These are phyloP conservation scores for Botrytis aclada DNA, from an alignment of 2,329 filamentous ascomycete genomes.

Conservation along the genomic window DNA sequence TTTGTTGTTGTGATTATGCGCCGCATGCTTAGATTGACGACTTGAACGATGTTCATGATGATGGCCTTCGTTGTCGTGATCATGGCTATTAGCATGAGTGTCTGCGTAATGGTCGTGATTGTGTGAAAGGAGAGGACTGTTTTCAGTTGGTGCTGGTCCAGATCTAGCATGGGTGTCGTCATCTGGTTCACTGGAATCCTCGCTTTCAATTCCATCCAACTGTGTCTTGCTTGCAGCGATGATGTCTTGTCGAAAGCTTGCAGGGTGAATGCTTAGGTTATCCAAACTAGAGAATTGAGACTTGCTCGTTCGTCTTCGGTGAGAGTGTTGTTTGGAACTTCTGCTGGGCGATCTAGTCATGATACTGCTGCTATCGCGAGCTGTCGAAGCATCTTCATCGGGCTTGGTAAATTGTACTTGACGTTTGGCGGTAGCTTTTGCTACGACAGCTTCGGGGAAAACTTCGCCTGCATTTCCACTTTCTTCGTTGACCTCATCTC, in stretches of 20 bases:
- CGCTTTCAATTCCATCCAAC: slow-evolving; percentile 55
- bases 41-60: slow-evolving; percentile 22
- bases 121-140: slow-evolving; percentile 30
- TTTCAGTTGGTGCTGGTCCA: slow-evolving; percentile 41
- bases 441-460: slow-evolving; percentile 60
- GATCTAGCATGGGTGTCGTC: slow-evolving; percentile 28
- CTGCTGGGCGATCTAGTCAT: slow-evolving; percentile 26
- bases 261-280: slow-evolving; percentile 79
- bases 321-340: slow-evolving; percentile 24
- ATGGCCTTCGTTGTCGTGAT: slow-evolving; percentile 20
- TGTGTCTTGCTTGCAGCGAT: slow-evolving; percentile 74
- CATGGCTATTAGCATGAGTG: slow-evolving; percentile 20
- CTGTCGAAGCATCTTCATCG: slow-evolving; percentile 33
- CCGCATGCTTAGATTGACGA: slow-evolving; percentile 51
- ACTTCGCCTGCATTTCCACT: slow-evolving; percentile 58
- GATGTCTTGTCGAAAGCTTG: slow-evolving; percentile 87
- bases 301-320: slow-evolving; percentile 35
- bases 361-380: slow-evolving; percentile 23
- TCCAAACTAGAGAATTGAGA: slow-evolving; percentile 63
- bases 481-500: slow-evolving; percentile 49
- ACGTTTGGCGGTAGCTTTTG: slow-evolving; percentile 40
- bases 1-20: slow-evolving; percentile 74
- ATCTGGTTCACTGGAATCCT: slow-evolving; percentile 47
- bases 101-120: neutral
- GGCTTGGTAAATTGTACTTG: slow-evolving; percentile 32